phyloP scores from a whole-genome alignment of 768 basidiomycete species.

The Xanthoconium stramineum region DNA sequence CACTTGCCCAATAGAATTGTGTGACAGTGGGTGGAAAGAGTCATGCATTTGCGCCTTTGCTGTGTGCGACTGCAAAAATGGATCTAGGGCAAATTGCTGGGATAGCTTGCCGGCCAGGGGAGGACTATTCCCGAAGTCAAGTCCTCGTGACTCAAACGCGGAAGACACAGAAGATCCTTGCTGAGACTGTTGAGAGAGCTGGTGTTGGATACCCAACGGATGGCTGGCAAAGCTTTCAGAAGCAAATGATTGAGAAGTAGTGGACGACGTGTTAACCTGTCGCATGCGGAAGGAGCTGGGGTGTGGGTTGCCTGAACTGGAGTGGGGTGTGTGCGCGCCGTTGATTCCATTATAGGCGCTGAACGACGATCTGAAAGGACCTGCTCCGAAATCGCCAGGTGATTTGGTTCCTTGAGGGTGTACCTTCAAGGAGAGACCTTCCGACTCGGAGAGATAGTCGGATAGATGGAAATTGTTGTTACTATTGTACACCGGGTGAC shows the following conservation, averaged over 20 bases:
- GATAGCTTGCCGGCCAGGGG: conserved; percentile 25
- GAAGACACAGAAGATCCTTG: conserved; percentile 24
- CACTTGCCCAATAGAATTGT: conserved; percentile 31
- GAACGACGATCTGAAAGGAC: conserved; percentile 37
- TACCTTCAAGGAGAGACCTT: conserved; percentile 33
- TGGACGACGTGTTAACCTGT: conserved; percentile 29
- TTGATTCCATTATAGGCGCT: conserved; percentile 30
- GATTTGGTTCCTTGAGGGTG: conserved; percentile 27
- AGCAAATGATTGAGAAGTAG: conserved; percentile 26
- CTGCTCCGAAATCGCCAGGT: conserved; percentile 34
- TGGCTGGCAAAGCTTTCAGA: conserved; percentile 27
- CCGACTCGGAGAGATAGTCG: conserved; percentile 35
- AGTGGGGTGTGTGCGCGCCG: conserved; percentile 20
- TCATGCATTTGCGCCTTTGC: conserved; percentile 32
- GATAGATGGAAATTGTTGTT: conserved; percentile 29
- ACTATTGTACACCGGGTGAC: conserved; percentile 43
- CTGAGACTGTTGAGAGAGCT: conserved; percentile 36
- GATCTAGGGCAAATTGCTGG: conserved; percentile 33
- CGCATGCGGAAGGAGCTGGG: conserved; percentile 36
- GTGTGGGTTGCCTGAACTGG: conserved; percentile 30
- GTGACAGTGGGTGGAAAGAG: conserved; percentile 32
- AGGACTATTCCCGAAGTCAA: conserved; percentile 33
- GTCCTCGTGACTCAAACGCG: conserved; percentile 27
- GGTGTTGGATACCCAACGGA: conserved; percentile 31
- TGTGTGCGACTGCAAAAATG: conserved; percentile 32